phyloP scores from a whole-genome alignment of 371 early-diverging fungal genomes.

The Mortierella sp. region DNA sequence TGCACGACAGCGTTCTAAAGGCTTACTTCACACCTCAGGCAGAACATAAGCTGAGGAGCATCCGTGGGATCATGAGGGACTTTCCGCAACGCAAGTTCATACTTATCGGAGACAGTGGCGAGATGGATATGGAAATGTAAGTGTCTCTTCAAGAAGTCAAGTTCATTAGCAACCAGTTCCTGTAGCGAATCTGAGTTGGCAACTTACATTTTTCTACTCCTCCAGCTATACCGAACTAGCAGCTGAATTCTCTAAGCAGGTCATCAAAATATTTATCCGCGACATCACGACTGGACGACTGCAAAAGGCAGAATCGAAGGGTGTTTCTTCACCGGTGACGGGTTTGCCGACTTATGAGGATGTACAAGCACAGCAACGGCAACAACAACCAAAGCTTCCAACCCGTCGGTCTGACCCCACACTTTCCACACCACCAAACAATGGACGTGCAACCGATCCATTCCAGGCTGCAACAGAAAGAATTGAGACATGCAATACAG shows the following conservation, averaged over 20 bases:
- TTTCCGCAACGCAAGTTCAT: constrained; percentile 89
- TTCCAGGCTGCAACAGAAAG: no score
- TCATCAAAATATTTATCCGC: constrained; percentile 87
- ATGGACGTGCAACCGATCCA: no score
- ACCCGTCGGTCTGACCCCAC: no score
- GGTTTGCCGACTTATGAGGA: no score
- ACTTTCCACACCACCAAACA: no score
- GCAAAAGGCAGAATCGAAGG: constrained; percentile 1
- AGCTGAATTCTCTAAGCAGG: constrained; percentile 65
- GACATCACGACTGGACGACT: constrained; percentile 68
- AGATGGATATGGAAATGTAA: constrained; percentile 85
- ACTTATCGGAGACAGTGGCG: constrained; percentile 92
- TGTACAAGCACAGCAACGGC: no score
- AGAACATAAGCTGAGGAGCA: constrained; percentile 55
- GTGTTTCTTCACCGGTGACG: no score
- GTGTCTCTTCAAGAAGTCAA: neutral
- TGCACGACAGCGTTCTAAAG: constrained; percentile 59
- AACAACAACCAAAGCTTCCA: no score
- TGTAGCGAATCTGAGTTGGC: neutral
- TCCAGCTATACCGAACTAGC: constrained; percentile 69
- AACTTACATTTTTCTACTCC: neutral
- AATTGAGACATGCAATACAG: no score
- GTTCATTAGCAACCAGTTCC: neutral
- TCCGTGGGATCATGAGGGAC: constrained; percentile 61
- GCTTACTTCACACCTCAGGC: constrained; percentile 57